Percentiles rank a stretch among this genome's conserved stretches.
phyloP scores from a whole-genome alignment of 2,329 filamentous ascomycete species.

The Cyphellophora europaea region DNA sequence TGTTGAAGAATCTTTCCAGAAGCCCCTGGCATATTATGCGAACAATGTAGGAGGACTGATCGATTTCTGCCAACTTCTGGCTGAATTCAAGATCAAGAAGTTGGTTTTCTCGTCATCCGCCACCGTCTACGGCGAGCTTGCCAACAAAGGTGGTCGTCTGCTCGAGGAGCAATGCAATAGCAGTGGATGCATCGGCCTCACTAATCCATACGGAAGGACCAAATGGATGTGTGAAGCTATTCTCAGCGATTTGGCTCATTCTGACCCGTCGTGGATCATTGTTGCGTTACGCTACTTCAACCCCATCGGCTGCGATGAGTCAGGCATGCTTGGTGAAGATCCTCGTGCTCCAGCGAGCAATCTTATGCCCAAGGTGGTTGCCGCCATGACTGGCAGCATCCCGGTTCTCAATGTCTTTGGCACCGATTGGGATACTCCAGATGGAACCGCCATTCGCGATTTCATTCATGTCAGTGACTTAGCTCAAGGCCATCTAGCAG shows the following conservation, averaged over 20 bases:
- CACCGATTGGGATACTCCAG: conserved; percentile 84
- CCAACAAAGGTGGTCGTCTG: too few species aligned
- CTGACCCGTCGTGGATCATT: conserved; percentile 74
- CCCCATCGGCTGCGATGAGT: conserved; percentile 87
- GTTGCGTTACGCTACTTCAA: conserved; percentile 96
- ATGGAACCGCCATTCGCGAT: conserved; percentile 91
- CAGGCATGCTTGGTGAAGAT: conserved; percentile 95
- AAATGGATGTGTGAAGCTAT: conserved; percentile 87
- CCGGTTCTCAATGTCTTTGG: too few species aligned
- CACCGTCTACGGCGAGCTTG: conserved; percentile 96
- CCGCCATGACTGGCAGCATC: too few species aligned
- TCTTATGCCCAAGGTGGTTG: conserved; percentile 84
- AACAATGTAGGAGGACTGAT: conserved; percentile 94
- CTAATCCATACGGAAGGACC: conserved; percentile 95
- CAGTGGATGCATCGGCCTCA: conserved; percentile 65
- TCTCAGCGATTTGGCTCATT: conserved; percentile 69
- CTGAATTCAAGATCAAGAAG: conserved; percentile 81
- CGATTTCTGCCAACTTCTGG: conserved; percentile 76
- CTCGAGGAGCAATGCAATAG: too few species aligned
- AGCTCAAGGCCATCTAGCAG: conserved; percentile 73
- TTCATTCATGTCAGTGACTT: conserved; percentile 97
- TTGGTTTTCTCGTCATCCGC: conserved; percentile 98
- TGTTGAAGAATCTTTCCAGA: conserved; percentile 88
- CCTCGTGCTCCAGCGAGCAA: conserved; percentile 94
- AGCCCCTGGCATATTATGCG: conserved; percentile 93